Base-by-base conservation (phyloP, 192 early-diverging fungal species). In the Dispira simplex region DNA sequence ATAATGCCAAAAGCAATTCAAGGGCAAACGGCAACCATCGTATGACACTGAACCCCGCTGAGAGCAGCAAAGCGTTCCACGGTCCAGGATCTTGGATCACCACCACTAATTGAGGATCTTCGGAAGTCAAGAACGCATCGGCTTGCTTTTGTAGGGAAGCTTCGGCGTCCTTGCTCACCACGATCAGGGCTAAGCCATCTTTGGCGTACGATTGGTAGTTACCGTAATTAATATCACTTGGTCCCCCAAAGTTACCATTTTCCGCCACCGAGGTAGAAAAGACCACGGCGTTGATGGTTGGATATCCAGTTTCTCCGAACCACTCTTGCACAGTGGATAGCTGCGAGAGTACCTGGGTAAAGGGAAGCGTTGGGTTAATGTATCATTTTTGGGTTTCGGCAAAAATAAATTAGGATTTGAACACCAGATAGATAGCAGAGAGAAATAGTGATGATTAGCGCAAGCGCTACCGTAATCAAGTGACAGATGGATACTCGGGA, bases 21-120 rank as follows among this genome's bases (percentile, higher is more conserved):
- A 57, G 55, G 20, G 21, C 55, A 16, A 57, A 27, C 5, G 55
- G 20, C 55, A 57, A 3, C 55, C 55, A 57, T 20, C 55, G 55
- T 27, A 57, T 2, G 16, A 27, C n/a, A 14, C 21, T 57, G 25
- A 57, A 57, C 13, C 20, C 21, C 21, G 26, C 55, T 10, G 55
- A 57, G 13, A 26, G 21, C 4, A 23, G 26, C 21, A 57, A 27
- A 1, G 20, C 20, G 55, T 57, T 57, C 55, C 55, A 57, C 3
- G 55, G 55, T 1, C 55, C 55, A 4, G 13, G n/a, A 3, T 57
- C 55, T 27, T 57, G 55, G 20, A 16, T 14, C 55, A 57, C 55
- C n/a, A 57, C 26, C 20, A 57, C 55, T 27, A 57, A 14, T 20
- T 57, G 5, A 16, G 55, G 55, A 3, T 57, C 26, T 14, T 14